Conservation (phyloP, 176 grass and related monocot genomes). For the Eleusine indica region DNA sequence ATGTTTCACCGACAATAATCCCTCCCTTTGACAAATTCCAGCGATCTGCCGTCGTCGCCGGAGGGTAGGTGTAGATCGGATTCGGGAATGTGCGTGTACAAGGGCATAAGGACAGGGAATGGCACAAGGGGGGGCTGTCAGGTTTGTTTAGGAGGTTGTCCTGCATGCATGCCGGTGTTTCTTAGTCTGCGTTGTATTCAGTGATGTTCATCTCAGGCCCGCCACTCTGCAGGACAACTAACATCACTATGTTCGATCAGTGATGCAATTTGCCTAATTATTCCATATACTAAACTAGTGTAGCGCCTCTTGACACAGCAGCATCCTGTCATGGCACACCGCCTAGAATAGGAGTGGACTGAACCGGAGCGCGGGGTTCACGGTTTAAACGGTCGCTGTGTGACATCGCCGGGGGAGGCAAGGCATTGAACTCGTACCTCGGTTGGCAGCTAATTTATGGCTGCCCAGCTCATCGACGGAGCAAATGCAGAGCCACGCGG, state of each 20-base stretch:
- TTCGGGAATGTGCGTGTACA: constrained; percentile 27
- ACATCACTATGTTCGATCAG: background rate
- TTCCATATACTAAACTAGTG: background rate
- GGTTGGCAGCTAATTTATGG: background rate
- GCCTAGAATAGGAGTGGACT: background rate
- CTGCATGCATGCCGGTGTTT: background rate
- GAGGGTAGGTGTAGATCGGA: constrained; percentile 7
- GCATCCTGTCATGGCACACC: background rate
- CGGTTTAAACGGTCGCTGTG: background rate
- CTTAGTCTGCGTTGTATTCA: background rate
- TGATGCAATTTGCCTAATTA: background rate
- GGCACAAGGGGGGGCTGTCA: background rate
- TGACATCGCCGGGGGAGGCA: background rate
- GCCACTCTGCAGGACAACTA: background rate
- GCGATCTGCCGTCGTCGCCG: background rate
- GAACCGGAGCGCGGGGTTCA: background rate
- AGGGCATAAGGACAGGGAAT: constrained; percentile 8
- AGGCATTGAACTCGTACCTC: background rate
- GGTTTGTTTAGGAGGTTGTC: background rate
- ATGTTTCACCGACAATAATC: constrained; percentile 40
- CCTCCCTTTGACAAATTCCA: constrained; percentile 2
- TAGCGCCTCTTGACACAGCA: background rate
- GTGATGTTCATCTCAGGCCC: background rate
- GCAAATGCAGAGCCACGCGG: background rate
- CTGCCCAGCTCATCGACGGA: background rate